Percentiles rank a stretch among this genome's conserved stretches.
These are phyloP conservation scores for Nannizziopsis barbatae DNA, from an alignment of 2,329 filamentous ascomycete species.

Conservation along the genomic window DNA sequence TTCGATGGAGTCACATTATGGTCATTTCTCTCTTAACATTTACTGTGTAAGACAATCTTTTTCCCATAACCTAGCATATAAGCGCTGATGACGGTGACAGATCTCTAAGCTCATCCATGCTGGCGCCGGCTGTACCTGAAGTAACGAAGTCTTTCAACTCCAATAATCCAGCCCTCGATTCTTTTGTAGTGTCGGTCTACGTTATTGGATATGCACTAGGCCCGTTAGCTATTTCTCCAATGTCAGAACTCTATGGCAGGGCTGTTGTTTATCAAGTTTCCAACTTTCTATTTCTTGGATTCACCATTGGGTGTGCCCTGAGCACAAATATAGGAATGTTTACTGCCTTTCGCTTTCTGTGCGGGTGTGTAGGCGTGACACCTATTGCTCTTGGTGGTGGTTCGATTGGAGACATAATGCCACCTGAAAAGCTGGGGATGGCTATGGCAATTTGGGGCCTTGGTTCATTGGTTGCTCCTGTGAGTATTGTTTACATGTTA, in stretches of 20 bases:
- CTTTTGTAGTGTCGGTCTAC: too few species aligned
- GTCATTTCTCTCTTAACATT: too few species aligned
- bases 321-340: slow-evolving; percentile 47
- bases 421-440: slow-evolving; percentile 32
- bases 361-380: slow-evolving; percentile 34
- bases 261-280: slow-evolving; percentile 40
- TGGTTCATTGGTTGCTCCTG: slow-evolving; percentile 22
- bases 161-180: too few species aligned
- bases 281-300: slow-evolving; percentile 49
- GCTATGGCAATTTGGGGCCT: slow-evolving; percentile 35
- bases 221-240: slow-evolving; percentile 52
- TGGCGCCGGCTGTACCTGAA: too few species aligned
- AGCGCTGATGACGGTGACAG: too few species aligned
- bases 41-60: too few species aligned
- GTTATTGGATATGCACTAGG: too few species aligned
- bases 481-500: not conserved
- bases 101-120: too few species aligned
- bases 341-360: slow-evolving; percentile 53
- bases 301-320: slow-evolving; percentile 51
- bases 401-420: slow-evolving; percentile 37
- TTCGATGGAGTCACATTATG: too few species aligned
- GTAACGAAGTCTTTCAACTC: too few species aligned
- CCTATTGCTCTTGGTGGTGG: slow-evolving; percentile 35
- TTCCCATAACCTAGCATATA: too few species aligned
- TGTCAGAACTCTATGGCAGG: slow-evolving; percentile 53